These are phyloP conservation scores for Scenedesmus sp. DNA, from an alignment of 163 green algal species.

Conservation along the genomic window DNA sequence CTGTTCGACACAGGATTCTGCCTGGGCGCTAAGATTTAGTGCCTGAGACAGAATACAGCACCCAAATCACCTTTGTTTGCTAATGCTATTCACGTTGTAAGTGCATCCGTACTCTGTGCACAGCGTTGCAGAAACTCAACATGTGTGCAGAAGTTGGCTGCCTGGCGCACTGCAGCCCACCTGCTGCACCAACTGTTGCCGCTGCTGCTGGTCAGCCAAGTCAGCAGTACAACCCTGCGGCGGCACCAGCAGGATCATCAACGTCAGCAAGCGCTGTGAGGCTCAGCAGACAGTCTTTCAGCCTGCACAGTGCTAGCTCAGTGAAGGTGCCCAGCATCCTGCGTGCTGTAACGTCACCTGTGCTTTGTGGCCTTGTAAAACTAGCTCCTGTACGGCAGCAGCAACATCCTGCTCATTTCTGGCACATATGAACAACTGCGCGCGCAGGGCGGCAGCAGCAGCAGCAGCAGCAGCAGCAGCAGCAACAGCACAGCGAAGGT, in stretches of 20 bases:
- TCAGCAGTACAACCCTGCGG: slow-evolving; percentile 63
- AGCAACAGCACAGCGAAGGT: neutral
- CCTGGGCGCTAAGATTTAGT: neutral
- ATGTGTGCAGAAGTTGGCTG: neutral
- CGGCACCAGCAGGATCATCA: neutral
- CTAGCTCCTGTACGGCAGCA: neutral
- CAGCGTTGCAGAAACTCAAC: neutral
- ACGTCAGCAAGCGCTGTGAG: neutral
- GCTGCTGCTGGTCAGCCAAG: slow-evolving; percentile 63
- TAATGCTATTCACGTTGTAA: no score
- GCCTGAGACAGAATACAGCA: neutral
- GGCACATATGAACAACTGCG: slow-evolving; percentile 47
- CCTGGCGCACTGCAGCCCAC: slow-evolving; percentile 25
- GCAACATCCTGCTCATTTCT: slow-evolving; percentile 16
- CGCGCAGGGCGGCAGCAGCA: neutral
- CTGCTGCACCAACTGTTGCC: slow-evolving; percentile 63
- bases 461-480: neutral
- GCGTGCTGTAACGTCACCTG: slow-evolving; percentile 1
- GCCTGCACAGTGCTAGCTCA: no score
- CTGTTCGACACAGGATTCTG: neutral
- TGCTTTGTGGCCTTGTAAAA: slow-evolving; percentile 4
- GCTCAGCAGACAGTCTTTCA: no score
- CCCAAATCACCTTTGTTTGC: no score
- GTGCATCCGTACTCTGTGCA: neutral
- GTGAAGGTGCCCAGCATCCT: neutral